These are phyloP conservation scores for Camelina laxa DNA, from an alignment of 345 rosid species.

Conservation along the genomic window DNA sequence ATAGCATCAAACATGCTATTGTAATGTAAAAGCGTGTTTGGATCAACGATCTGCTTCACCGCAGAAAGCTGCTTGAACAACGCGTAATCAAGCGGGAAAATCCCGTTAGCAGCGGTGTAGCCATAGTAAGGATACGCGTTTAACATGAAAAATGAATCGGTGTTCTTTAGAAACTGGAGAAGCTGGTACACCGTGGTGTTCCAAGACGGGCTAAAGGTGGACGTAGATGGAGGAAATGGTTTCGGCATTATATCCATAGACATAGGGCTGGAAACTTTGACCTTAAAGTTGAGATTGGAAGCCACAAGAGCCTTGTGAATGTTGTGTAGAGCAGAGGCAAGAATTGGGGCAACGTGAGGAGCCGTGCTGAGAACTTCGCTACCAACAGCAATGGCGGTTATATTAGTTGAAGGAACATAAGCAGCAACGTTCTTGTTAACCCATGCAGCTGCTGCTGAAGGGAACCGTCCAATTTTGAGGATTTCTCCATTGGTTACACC, in stretches of 20 bases:
- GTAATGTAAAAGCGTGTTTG: conserved; percentile 86
- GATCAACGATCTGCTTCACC: conserved; percentile 96
- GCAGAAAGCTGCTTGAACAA: conserved; percentile 72
- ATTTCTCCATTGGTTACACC: conserved; percentile 85
- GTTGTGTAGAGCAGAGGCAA: conserved; percentile 81
- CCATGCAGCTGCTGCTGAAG: conserved; percentile 90
- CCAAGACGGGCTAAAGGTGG: conserved; percentile 76
- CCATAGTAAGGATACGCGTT: conserved; percentile 96
- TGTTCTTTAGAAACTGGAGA: conserved; percentile 92
- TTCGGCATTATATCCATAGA: conserved; percentile 81
- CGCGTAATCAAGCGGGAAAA: conserved; percentile 90
- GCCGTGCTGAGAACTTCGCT: conserved; percentile 81
- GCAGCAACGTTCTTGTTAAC: conserved; percentile 76
- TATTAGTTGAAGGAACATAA: conserved; percentile 85
- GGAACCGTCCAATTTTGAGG: conserved; percentile 74
- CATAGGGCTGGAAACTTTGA: conserved; percentile 87
- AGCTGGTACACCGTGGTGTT: conserved; percentile 79
- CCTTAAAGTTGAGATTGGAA: conserved; percentile 69
- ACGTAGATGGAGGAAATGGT: conserved; percentile 94
- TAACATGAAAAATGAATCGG: conserved; percentile 81
- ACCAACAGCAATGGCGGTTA: conserved; percentile 93
- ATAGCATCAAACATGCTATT: conserved; percentile 97
- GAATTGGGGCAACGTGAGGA: conserved; percentile 76
- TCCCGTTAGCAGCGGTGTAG: conserved; percentile 78
- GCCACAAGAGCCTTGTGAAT: conserved; percentile 92